Base-by-base conservation (phyloP, 306 rosid genomes). In the Medicago ruthenica region DNA sequence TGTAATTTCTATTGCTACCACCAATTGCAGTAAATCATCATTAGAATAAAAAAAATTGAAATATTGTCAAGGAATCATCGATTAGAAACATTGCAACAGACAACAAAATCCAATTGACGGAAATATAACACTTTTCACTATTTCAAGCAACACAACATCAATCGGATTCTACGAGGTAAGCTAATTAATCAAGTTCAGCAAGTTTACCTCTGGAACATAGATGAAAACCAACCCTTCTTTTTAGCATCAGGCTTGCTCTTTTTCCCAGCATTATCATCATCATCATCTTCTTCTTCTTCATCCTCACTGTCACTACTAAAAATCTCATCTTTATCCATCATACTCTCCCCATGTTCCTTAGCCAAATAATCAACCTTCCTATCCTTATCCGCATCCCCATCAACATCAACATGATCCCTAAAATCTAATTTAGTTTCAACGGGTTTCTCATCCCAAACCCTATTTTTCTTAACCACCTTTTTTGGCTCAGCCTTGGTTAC, bases 301-400 rank as follows among this genome's bases (percentile, higher is more conserved):
- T 44, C 61, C 88, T 94, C 97, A 70, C 98, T 90, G 53, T 94
- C 98, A 79, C 98, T 95, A 71, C 97, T 92, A 83, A 87, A 16
- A 42, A 86, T 40, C 89, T 95, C 98, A 76, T 95, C 97, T 81
- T 88, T 90, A 86, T 95, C 98, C 98, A 95, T 95, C 97, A 92
- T 88, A 74, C 98, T 95, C 78, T 92, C 94, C 75, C 98, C 98
- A 1, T 95, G 98, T 59, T 92, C 95, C 61, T 90, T 84, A 68
- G 96, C 90, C 77, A 90, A 83, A 75, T 76, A 87, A 83, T 89
- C 96, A n/a, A 83, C 79, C n/a, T 80, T 73, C 44, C 81, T 75
- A 13, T 91, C 96, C 77, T 82, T 89, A 80, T 85, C 87, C 85
- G 84, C 91, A 85, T 80, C 92, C 76, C 34, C 65, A 45, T 45